These are phyloP conservation scores for Eugenia klotzschiana DNA, from an alignment of 441 rosid species.

Conservation along the genomic window DNA sequence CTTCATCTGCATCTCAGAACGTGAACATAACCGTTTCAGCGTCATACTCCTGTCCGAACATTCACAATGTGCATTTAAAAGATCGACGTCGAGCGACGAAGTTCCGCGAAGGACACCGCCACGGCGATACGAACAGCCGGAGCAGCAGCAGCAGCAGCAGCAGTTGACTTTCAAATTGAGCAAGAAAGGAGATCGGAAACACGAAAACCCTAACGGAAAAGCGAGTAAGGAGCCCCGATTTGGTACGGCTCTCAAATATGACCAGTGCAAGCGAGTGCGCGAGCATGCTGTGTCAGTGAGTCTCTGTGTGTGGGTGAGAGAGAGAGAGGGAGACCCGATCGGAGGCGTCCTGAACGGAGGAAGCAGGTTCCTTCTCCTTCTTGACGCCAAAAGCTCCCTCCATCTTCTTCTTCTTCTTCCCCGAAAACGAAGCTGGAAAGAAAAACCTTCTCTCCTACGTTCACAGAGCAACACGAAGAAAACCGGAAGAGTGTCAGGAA, in stretches of 20 bases:
- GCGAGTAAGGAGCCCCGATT: not conserved
- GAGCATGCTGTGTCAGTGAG: not conserved
- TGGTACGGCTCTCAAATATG: not conserved
- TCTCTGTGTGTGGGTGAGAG: not conserved
- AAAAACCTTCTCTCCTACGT: not conserved
- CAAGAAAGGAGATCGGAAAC: not conserved
- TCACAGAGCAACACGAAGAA: not conserved
- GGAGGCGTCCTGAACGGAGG: conserved; percentile 1
- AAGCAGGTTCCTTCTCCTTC: not conserved
- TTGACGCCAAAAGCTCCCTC: not conserved
- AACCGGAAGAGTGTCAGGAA: not conserved
- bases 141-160: not conserved
- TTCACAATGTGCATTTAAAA: not conserved
- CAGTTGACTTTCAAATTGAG: not conserved
- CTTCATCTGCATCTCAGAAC: not conserved
- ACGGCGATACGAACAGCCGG: not conserved
- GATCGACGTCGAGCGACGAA: not conserved
- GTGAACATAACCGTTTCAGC: not conserved
- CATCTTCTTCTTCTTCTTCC: not conserved
- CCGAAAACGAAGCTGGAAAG: not conserved
- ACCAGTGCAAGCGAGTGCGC: not conserved
- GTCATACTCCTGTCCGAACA: not conserved
- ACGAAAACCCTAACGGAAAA: not conserved
- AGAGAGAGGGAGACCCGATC: not conserved
- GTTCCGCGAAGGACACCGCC: not conserved